phyloP scores from a whole-genome alignment of 768 basidiomycete genomes.

The Lentinus brumalis region DNA sequence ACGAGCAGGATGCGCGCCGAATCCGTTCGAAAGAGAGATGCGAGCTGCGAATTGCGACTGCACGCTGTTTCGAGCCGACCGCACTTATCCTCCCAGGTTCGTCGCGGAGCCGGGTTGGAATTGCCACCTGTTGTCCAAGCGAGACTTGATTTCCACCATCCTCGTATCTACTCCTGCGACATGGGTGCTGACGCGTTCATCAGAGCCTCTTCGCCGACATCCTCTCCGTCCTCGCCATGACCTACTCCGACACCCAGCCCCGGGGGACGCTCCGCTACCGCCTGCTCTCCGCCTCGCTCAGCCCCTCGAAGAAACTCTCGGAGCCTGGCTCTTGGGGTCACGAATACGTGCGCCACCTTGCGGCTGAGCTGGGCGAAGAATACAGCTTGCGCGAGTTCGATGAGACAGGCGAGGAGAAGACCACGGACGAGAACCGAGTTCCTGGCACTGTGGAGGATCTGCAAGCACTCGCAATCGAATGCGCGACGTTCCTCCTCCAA shows the following conservation, averaged over 20 bases:
- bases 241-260: slow-evolving; percentile 96
- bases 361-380: slow-evolving; percentile 95
- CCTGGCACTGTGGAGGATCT: slow-evolving; percentile 75
- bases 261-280: slow-evolving; percentile 94
- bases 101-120: too few species aligned
- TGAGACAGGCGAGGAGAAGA: slow-evolving; percentile 31
- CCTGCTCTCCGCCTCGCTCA: slow-evolving; percentile 73
- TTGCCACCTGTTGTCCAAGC: too few species aligned
- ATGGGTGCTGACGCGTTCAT: not conserved
- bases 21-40: too few species aligned
- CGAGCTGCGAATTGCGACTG: too few species aligned
- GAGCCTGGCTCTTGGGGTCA: slow-evolving; percentile 99
- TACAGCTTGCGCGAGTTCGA: slow-evolving; percentile 68
- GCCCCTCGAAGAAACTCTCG: slow-evolving; percentile 62
- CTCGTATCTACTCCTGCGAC: too few species aligned
- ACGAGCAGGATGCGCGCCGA: too few species aligned
- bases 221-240: too few species aligned
- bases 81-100: too few species aligned
- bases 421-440: slow-evolving; percentile 31
- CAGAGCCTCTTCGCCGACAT: slow-evolving; percentile 96
- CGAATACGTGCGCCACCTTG: slow-evolving; percentile 96
- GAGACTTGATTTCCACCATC: too few species aligned
- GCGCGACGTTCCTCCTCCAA: slow-evolving; percentile 84
- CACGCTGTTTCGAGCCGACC: too few species aligned
- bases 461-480: slow-evolving; percentile 78